Evolutionary conservation across 179 eudicot species (phyloP), one percentile per base, ranked within the genome.

Genomic region (Patellifolia procumbens): DNA sequence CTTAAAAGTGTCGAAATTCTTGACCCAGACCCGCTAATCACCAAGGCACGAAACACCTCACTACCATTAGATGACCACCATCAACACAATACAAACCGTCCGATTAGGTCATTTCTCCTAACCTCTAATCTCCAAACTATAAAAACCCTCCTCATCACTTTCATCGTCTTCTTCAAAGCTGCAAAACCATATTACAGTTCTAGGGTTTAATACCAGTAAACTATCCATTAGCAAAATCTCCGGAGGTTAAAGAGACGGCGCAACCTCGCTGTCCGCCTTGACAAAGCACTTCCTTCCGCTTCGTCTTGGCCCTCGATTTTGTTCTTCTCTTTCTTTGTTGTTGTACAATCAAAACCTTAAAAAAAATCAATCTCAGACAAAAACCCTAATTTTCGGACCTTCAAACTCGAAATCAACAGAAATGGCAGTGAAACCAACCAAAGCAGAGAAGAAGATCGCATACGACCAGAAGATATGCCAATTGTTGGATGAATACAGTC

Each of bases 301-400:
- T 76, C 74, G 86, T 89, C 92, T 86, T 89, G 95, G 95, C 90
- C 95, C 95, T 90, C 90, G 76, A 51, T 87, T 88, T 90, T 86
- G 84, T 60, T 28, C n/a, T n/a, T n/a, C n/a, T n/a, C n/a, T n/a
- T 16, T 16, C 0, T 16, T n/a, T 16, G 5, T 52, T 20, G 19
- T 32, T 2, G 0, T n/a, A n/a, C n/a, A n/a, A n/a, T n/a, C n/a
- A 69, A 34, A 49, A 10, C 15, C 10, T 51, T 17, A 20, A 43
- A 59, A 46, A 65, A 39, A 64, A 26, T 3, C 6, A 2, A n/a
- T n/a, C n/a, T 20, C 0, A 1, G 22, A 17, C 6, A 16, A 52
- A 51, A 11, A n/a, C n/a, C n/a, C n/a, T n/a, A n/a, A n/a, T n/a
- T n/a, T n/a, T n/a, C n/a, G n/a, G n/a, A n/a, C n/a, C 6, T 22